These are phyloP conservation scores for Epichloe scottii DNA, from an alignment of 2,329 filamentous ascomycete species.

Conservation along the genomic window DNA sequence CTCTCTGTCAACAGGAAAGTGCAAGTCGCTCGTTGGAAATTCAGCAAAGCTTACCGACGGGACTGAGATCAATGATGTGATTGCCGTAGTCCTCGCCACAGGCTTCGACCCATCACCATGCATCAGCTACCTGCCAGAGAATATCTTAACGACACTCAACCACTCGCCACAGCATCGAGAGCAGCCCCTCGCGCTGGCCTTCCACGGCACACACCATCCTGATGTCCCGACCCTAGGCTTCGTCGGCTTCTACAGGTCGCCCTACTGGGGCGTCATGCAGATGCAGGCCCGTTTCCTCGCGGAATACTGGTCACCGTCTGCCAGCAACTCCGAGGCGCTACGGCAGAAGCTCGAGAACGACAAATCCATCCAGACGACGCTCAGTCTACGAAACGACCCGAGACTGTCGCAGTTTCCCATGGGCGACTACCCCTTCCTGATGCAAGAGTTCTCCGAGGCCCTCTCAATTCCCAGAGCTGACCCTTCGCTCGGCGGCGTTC, in stretches of 20 bases:
- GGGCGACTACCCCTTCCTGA: slow-evolving; percentile 66
- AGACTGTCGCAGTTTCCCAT: slow-evolving; percentile 63
- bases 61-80: slow-evolving; percentile 39
- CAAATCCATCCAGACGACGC: slow-evolving; percentile 30
- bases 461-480: slow-evolving; percentile 35
- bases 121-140: slow-evolving; percentile 48
- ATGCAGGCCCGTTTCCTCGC: slow-evolving; percentile 66
- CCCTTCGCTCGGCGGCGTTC: slow-evolving; percentile 16
- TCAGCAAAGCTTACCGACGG: slow-evolving; percentile 21
- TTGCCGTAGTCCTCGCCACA: slow-evolving; percentile 60
- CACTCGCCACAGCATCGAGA: slow-evolving; percentile 41
- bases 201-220: slow-evolving; percentile 51
- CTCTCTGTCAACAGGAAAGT: slow-evolving; percentile 34
- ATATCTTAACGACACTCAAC: slow-evolving; percentile 43
- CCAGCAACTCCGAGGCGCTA: slow-evolving; percentile 17
- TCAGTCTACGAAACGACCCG: slow-evolving; percentile 38
- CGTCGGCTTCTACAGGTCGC: slow-evolving; percentile 72
- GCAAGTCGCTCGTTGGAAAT: slow-evolving; percentile 21
- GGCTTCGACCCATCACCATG: slow-evolving; percentile 57
- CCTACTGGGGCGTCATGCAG: slow-evolving; percentile 80
- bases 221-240: slow-evolving; percentile 56
- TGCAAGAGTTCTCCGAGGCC: slow-evolving; percentile 55
- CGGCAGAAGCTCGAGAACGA: slow-evolving; percentile 30
- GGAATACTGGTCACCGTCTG: slow-evolving; percentile 38
- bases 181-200: slow-evolving; percentile 54